These are phyloP conservation scores for Claviceps sp. DNA, from an alignment of 2,329 filamentous ascomycete genomes.

Conservation along the genomic window DNA sequence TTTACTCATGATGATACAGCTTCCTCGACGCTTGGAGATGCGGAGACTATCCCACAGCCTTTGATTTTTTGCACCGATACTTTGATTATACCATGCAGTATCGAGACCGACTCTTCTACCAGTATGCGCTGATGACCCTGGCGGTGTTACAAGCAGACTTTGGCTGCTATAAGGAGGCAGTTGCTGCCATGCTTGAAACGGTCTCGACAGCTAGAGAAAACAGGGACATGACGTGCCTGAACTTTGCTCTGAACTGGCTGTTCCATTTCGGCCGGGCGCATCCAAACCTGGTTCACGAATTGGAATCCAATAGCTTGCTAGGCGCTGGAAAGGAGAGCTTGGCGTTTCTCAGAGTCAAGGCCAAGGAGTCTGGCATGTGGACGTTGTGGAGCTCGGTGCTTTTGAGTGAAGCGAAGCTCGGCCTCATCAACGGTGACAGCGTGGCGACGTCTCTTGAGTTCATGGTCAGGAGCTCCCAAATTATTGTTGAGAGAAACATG, in stretches of 20 bases:
- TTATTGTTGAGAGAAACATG: conserved; percentile 67
- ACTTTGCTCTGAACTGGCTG: conserved; percentile 91
- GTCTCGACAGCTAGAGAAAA: conserved; percentile 92
- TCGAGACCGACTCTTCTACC: conserved; percentile 73
- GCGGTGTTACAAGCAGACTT: conserved; percentile 92
- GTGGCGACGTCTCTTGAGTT: conserved; percentile 54
- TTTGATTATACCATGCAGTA: conserved; percentile 94
- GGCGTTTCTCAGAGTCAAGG: conserved; percentile 70
- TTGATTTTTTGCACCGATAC: conserved; percentile 85
- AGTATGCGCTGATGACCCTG: conserved; percentile 87
- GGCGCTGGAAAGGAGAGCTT: conserved; percentile 71
- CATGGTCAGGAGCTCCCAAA: conserved; percentile 68
- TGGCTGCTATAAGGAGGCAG: conserved; percentile 75
- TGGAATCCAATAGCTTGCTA: conserved; percentile 59
- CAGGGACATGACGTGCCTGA: conserved; percentile 80
- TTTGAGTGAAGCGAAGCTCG: conserved; percentile 72
- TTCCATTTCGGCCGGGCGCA: conserved; percentile 88
- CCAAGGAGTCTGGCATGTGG: conserved; percentile 78
- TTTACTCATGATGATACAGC: conserved; percentile 24
- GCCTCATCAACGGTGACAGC: conserved; percentile 57
- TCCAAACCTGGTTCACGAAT: conserved; percentile 56
- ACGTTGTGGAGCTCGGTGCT: conserved; percentile 70
- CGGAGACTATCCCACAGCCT: conserved; percentile 78
- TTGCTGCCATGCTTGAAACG: conserved; percentile 90
- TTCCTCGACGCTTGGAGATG: conserved; percentile 89